Evolutionary conservation across 2,329 filamentous ascomycete species (phyloP), one percentile per base, ranked within the genome.

Genomic region (Curvularia sp.): DNA sequence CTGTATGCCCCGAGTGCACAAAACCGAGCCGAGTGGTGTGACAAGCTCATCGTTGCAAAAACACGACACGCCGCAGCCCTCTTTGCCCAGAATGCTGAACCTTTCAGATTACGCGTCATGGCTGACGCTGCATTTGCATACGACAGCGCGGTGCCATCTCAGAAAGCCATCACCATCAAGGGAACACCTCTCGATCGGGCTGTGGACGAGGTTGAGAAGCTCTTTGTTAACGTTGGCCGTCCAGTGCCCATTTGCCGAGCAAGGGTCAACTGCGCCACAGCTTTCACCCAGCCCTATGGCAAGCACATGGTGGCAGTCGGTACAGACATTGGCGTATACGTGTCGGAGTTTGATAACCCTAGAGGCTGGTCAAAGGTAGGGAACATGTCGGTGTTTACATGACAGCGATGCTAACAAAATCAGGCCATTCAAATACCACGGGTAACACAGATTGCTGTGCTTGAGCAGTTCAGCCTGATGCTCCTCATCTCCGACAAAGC

Each of bases 391-490:
- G 21, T 19, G 12, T 3, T 47, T 27, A 13, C 9, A 8, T 18
- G 15, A 30, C 10, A 13, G 15, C 10, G n/a, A 19, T 46, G 27
- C 68, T 81, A 72, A 81, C 28, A 48, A 32, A 45, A 52, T 3
- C 70, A 96, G 90, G 88, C 91, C 7, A 92, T 97, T 23, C 86
- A 88, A 74, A 87, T 88, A 65, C 81, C 81, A 45, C 87, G 88
- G 56, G 93, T 99, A 15, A 96, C 94, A 2, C 95, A 99, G 74
- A 91, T 99, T 47, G 89, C 95, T 0, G 91, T 99, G 0, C 86
- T 99, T 6, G 96, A 99, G 73, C 95, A 98, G 65, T 98, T 98
- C 75, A 95, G 92, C 42, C 83, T 98, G 13, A 95, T 96, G 75
- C 82, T 99, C 27, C 84, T 99, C 59, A 93, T 98, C 64, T 88